Conservation (phyloP, 805 yeast species). For the Hanseniaspora lindneri region DNA sequence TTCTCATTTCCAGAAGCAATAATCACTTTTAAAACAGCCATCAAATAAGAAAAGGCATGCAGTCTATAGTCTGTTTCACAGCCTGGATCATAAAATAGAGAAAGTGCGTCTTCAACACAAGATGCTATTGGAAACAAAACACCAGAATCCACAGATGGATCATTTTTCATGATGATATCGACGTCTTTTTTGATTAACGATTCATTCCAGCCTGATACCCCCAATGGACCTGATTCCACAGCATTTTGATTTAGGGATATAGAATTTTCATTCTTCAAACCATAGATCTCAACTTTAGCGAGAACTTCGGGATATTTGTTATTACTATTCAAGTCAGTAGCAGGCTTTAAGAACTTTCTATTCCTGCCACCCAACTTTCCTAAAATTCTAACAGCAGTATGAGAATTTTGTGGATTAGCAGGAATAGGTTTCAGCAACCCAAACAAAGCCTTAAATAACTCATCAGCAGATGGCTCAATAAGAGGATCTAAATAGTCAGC, state of each 20-base stretch:
- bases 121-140: constrained; percentile 57
- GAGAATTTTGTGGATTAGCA: constrained; percentile 87
- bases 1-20: constrained; percentile 26
- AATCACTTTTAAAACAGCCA: constrained; percentile 53
- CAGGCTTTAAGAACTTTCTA: constrained; percentile 69
- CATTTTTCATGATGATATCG: not conserved
- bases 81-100: constrained; percentile 54
- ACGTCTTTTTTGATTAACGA: not conserved
- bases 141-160: constrained; percentile 37
- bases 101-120: constrained; percentile 67
- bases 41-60: constrained; percentile 65
- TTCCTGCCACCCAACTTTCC: constrained; percentile 97
- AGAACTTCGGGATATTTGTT: constrained; percentile 54
- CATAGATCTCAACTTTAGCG: constrained; percentile 60
- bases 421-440: constrained; percentile 84
- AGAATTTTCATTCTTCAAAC: constrained; percentile 32
- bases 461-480: constrained; percentile 89
- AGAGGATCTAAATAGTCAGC: constrained; percentile 96
- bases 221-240: constrained; percentile 10
- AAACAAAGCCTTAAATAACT: constrained; percentile 89
- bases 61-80: constrained; percentile 51
- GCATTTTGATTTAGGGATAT: not conserved
- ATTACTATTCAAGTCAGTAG: constrained; percentile 48
- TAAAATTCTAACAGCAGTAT: constrained; percentile 79
- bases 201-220: constrained; percentile 11